Evolutionary conservation across 2,329 filamentous ascomycete genomes (phyloP).

Genomic region (Pestalotiopsis sp.): DNA sequence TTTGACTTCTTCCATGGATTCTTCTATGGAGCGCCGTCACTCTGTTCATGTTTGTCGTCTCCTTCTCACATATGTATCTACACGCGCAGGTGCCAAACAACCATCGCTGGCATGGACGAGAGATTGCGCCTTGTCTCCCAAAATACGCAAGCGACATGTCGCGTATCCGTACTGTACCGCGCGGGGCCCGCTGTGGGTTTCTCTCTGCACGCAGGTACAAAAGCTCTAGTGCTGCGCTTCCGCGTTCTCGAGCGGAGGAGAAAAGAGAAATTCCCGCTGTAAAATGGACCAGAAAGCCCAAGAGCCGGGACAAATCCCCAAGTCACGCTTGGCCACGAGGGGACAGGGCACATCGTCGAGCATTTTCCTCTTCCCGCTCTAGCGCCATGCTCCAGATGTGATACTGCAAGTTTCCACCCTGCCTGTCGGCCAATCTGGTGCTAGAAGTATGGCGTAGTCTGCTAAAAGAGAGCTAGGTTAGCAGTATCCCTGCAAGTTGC

Average conservation of each 20-base stretch:
- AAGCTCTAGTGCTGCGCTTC: not conserved
- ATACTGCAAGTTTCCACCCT: not conserved
- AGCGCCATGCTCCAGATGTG: constrained; percentile 1
- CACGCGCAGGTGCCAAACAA: not conserved
- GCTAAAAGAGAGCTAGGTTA: not conserved
- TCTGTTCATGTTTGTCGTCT: not conserved
- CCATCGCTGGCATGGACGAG: not conserved
- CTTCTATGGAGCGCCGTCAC: not conserved
- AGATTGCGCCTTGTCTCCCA: not conserved
- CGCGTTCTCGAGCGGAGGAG: too few relatives aligned
- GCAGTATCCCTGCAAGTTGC: not conserved
- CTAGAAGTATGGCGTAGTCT: not conserved
- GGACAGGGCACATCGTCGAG: not conserved
- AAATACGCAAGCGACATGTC: not conserved
- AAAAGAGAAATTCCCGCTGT: not conserved
- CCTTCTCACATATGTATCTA: not conserved
- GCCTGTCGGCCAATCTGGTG: not conserved
- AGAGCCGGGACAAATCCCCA: not conserved
- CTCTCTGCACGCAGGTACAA: not conserved
- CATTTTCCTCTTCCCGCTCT: constrained; percentile 6
- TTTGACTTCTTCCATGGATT: not conserved
- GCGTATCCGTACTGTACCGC: not conserved
- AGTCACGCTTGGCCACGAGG: not conserved
- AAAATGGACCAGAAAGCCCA: not conserved
- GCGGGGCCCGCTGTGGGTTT: not conserved